Conservation (phyloP, 169 alveolate species). For the Cryptosporidium felis region DNA sequence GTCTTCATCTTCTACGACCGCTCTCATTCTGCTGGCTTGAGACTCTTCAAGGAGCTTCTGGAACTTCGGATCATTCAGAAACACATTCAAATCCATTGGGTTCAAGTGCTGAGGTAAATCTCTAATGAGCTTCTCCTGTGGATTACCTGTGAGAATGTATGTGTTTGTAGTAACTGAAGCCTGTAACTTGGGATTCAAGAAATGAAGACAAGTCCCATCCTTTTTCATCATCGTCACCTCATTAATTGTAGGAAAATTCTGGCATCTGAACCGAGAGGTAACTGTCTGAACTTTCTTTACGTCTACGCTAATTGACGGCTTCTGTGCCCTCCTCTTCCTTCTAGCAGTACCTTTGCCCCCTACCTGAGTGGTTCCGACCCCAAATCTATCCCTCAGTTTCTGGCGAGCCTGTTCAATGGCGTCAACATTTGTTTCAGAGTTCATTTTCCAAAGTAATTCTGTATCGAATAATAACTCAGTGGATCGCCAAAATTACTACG, state of each 20-base stretch:
- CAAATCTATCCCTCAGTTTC: slow-evolving; percentile 91
- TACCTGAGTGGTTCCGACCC: slow-evolving; percentile 87
- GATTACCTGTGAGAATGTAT: slow-evolving; percentile 91
- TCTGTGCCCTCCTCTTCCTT: slow-evolving; percentile 91
- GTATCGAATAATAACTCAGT: neutral
- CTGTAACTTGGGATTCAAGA: slow-evolving; percentile 91
- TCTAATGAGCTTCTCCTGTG: slow-evolving; percentile 88
- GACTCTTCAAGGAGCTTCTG: slow-evolving; percentile 71
- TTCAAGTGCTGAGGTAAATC: slow-evolving; percentile 80
- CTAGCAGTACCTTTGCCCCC: slow-evolving; percentile 97
- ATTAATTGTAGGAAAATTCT: slow-evolving; percentile 92
- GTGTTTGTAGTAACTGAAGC: slow-evolving; percentile 94
- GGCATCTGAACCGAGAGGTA: slow-evolving; percentile 91
- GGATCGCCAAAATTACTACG: slow-evolving; percentile 16
- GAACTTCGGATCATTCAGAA: slow-evolving; percentile 74
- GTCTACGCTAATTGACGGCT: slow-evolving; percentile 85
- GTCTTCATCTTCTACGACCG: slow-evolving; percentile 33
- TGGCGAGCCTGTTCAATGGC: slow-evolving; percentile 88
- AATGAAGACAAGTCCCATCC: slow-evolving; percentile 92
- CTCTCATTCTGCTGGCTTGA: slow-evolving; percentile 38
- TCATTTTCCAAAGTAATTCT: slow-evolving; percentile 76
- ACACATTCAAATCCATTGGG: slow-evolving; percentile 78
- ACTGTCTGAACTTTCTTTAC: slow-evolving; percentile 91
- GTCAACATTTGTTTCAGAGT: slow-evolving; percentile 87
- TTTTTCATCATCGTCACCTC: slow-evolving; percentile 94